Conservation (phyloP, 352 stramenopile genomes). For the Thraustochytrium striatum region DNA sequence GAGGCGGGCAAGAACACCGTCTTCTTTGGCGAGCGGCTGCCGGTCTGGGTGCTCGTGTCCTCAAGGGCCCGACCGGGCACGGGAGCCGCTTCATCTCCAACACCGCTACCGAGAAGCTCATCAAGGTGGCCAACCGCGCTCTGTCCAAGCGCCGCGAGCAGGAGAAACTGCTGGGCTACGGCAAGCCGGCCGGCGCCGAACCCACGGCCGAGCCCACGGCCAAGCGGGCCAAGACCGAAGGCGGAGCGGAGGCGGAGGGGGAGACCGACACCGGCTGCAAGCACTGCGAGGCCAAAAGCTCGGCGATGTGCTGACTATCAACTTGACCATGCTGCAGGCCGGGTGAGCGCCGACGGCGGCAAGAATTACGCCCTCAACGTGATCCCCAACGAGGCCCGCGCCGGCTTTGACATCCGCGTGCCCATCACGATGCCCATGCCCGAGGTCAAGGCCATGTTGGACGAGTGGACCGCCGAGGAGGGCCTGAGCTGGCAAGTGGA, state of each 20-base stretch:
- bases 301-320: conserved; percentile 90
- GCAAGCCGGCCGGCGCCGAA: background rate
- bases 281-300: conserved; percentile 84
- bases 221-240: background rate
- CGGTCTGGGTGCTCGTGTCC: conserved; percentile 78
- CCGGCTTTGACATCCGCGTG: conserved; percentile 89
- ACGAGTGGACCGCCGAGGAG: conserved; percentile 78
- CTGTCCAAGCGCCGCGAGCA: conserved; percentile 76
- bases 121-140: conserved; percentile 71
- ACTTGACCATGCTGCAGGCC: conserved; percentile 85
- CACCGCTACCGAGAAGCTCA: conserved; percentile 86
- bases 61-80: conserved; percentile 67
- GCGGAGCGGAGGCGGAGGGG: conserved; percentile 43
- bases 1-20: conserved; percentile 78
- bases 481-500: conserved; percentile 75
- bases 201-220: no score
- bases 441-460: conserved; percentile 76
- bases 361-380: conserved; percentile 84
- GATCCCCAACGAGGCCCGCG: conserved; percentile 80
- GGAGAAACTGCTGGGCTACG: conserved; percentile 67
- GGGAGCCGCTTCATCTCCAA: conserved; percentile 87
- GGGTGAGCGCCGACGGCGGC: conserved; percentile 75
- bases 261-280: conserved; percentile 68
- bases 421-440: conserved; percentile 73
- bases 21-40: conserved; percentile 90